Percentiles rank a stretch among this genome's conserved stretches.
phyloP scores from a whole-genome alignment of 768 basidiomycete species.

The Grammothele lineata region DNA sequence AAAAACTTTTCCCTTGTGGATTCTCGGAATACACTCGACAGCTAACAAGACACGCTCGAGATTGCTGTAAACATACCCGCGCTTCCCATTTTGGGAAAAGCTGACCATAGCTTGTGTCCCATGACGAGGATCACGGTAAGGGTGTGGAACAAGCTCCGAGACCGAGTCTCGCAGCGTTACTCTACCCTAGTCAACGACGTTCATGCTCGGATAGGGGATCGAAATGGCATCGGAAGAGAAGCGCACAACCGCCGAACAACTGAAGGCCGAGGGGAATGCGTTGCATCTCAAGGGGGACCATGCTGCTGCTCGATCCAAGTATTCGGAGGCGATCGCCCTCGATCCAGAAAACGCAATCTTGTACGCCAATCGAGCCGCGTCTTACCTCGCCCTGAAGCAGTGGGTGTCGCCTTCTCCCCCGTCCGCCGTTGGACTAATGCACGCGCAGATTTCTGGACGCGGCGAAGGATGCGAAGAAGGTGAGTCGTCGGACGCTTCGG shows the following conservation, averaged over 20 bases:
- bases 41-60: no score
- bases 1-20: neutral
- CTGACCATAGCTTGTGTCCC: no score
- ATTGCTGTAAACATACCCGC: no score
- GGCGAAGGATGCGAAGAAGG: slow-evolving; percentile 13
- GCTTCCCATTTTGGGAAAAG: no score
- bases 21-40: no score
- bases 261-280: slow-evolving; percentile 41
- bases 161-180: no score
- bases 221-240: slow-evolving; percentile 9
- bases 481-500: neutral
- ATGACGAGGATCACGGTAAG: no score
- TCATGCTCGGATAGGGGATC: neutral
- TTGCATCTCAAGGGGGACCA: slow-evolving; percentile 31
- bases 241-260: slow-evolving; percentile 10
- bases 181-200: no score
- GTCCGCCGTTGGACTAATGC: neutral
- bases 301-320: slow-evolving; percentile 34
- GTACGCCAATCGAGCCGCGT: slow-evolving; percentile 43
- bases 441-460: slow-evolving; percentile 13
- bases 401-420: slow-evolving; percentile 10
- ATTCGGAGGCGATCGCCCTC: slow-evolving; percentile 38
- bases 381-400: slow-evolving; percentile 35
- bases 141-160: no score
- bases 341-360: slow-evolving; percentile 35